Base-by-base conservation (phyloP, 768 basidiomycete species). In the Amanita pallidorosea region DNA sequence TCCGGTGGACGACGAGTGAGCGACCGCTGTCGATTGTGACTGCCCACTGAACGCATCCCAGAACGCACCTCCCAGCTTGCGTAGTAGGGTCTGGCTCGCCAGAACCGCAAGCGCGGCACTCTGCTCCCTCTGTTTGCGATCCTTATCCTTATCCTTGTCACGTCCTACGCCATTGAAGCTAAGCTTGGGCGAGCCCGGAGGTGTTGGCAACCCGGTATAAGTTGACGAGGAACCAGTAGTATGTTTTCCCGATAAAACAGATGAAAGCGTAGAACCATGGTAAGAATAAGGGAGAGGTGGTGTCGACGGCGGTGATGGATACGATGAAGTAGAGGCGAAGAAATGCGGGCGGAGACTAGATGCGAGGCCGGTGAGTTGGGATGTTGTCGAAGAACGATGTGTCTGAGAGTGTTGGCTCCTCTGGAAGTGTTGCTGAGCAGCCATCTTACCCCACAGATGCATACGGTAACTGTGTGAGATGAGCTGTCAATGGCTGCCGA, bases 401-500 rank as follows among this genome's bases (percentile, higher is more conserved):
- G 69, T 61, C 42, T 66, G 64, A 42, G 67, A 64, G 25, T 66
- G 66, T 29, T 66, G 66, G n/a, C 72, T 62, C 49, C 70, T 62
- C 54, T 64, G 53, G 55, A 62, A 49, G 37, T 68, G 68, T 20
- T 79, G 85, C 57, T 90, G 89, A 29, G 80, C 74, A 0, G 90
- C 90, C 81, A 95, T 88, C 67, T 85, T 80, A 31, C 83, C 79
- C 93, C 92, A 95, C 0, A 96, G 72, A 54, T 95, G 92, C 87
- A 92, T 92, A 37, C 92, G 78, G 62, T 85, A 85, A 9, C 78
- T 80, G 55, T 23, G 45, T 35, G 45, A 25, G 7, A 36, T 45
- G 18, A 56, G 52, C 43, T 49, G 57, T 29, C 45, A 49, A 54
- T 5, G 49, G 31, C 45, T 45, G 13, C 27, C 49, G 36, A 42